Conservation (phyloP, 1,284 basidiomycete species). For the Malassezia sp. region DNA sequence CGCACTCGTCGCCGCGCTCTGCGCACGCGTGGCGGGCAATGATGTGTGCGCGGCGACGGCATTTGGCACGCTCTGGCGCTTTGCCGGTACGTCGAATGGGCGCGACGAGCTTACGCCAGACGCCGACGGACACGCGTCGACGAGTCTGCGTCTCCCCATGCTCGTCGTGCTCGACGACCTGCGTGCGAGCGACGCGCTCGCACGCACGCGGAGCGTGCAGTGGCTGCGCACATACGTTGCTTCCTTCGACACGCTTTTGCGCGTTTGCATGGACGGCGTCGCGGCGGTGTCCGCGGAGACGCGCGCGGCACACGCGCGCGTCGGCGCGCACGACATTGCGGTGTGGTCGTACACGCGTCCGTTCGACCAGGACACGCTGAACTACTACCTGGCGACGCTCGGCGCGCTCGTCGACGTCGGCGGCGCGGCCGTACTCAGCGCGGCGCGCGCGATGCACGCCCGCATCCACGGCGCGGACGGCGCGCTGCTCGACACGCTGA, state of each 20-base stretch:
- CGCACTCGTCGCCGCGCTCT: conserved; percentile 17
- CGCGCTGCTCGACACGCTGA: conserved; percentile 17
- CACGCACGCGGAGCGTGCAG: conserved; percentile 21
- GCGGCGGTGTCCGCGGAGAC: background rate
- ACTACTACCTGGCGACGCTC: conserved; percentile 61
- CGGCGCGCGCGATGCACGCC: background rate
- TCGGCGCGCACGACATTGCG: background rate
- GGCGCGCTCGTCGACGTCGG: conserved; percentile 71
- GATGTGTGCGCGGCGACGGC: conserved; percentile 52
- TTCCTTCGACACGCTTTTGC: conserved; percentile 32
- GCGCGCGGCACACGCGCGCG: background rate
- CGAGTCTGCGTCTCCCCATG: too few relatives aligned
- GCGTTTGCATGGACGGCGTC: conserved; percentile 16
- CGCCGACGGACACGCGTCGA: too few relatives aligned
- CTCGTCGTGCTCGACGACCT: conserved; percentile 74
- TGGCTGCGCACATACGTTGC: conserved; percentile 34
- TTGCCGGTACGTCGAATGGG: conserved; percentile 53
- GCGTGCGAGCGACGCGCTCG: conserved; percentile 18
- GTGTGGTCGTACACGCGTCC: conserved; percentile 56
- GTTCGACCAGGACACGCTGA: conserved; percentile 64
- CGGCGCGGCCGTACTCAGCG: conserved; percentile 56
- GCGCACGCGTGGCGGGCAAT: conserved; percentile 12
- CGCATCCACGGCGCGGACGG: background rate
- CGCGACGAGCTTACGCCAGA: conserved; percentile 37
- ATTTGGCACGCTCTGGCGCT: conserved; percentile 82